phyloP scores from a whole-genome alignment of 345 rosid species.

The Jatropha curcas region DNA sequence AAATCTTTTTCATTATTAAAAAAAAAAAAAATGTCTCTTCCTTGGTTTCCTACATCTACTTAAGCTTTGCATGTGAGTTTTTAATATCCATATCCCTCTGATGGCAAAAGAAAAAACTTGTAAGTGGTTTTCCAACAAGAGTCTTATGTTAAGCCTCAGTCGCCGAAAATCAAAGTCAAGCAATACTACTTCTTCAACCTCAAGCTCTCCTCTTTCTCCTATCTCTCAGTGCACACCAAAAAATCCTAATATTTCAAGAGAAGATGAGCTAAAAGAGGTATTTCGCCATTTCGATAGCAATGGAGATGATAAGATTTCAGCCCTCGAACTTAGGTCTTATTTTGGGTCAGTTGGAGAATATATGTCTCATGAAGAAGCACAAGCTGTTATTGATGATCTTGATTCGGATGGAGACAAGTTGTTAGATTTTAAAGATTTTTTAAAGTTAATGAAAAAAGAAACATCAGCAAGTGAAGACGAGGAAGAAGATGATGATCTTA shows the following conservation, averaged over 20 bases:
- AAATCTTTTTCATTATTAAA: neutral
- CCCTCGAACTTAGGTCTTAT: slow-evolving; percentile 61
- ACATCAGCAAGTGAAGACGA: slow-evolving; percentile 25
- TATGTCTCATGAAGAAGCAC: slow-evolving; percentile 60
- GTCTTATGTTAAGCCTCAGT: slow-evolving; percentile 30
- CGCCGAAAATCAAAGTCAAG: slow-evolving; percentile 24
- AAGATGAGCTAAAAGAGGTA: slow-evolving; percentile 52
- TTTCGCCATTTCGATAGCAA: slow-evolving; percentile 65
- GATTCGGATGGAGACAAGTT: slow-evolving; percentile 68
- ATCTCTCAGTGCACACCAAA: slow-evolving; percentile 10
- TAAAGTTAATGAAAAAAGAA: slow-evolving; percentile 52
- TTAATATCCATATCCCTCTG: too few species aligned
- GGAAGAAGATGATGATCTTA: slow-evolving; percentile 46
- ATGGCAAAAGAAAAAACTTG: slow-evolving; percentile 34
- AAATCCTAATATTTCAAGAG: slow-evolving; percentile 6
- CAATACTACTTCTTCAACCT: slow-evolving; percentile 8
- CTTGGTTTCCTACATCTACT: neutral
- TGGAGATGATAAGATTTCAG: slow-evolving; percentile 76
- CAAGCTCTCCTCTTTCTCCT: slow-evolving; percentile 21
- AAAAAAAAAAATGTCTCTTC: too few species aligned
- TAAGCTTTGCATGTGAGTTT: neutral
- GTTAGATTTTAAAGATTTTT: slow-evolving; percentile 67
- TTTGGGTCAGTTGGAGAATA: slow-evolving; percentile 75
- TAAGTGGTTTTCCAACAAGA: slow-evolving; percentile 39
- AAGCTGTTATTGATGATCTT: slow-evolving; percentile 50